These are phyloP conservation scores for Cenchrus americanus DNA, from an alignment of 176 grass and related monocot genomes.

Conservation along the genomic window DNA sequence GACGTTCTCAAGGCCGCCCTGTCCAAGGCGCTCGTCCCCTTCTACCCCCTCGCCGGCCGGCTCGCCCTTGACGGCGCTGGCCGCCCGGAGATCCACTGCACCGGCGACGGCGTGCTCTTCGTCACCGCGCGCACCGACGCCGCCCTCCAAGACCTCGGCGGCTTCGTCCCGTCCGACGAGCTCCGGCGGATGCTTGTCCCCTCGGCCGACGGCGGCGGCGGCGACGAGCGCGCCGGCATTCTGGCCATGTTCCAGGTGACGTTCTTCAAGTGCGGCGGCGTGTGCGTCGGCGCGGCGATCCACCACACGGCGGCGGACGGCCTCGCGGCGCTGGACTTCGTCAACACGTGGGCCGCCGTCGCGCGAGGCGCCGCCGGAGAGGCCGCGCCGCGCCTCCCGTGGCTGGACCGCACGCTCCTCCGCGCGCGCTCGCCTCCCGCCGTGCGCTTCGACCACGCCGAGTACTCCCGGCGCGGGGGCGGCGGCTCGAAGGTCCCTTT, in stretches of 20 bases:
- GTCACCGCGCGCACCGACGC: conserved; percentile 40
- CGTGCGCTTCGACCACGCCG: conserved; percentile 55
- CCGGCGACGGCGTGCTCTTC: conserved; percentile 55
- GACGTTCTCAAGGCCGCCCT: conserved; percentile 43
- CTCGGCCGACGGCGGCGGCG: conserved; percentile 8
- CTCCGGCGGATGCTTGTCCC: conserved; percentile 56
- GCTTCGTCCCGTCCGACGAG: conserved; percentile 45
- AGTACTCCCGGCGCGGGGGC: conserved; percentile 41
- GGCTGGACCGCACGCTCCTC: conserved; percentile 58
- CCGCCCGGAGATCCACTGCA: conserved; percentile 67
- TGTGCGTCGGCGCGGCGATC: conserved; percentile 46
- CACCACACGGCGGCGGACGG: conserved; percentile 63
- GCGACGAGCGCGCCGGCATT: conserved; percentile 4
- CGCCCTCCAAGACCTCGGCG: conserved; percentile 33
- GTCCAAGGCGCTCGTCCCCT: conserved; percentile 60
- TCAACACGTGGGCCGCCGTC: conserved; percentile 57
- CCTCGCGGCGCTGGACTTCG: conserved; percentile 50
- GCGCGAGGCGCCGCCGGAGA: conserved; percentile 8
- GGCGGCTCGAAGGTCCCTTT: not conserved
- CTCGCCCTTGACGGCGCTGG: conserved; percentile 38
- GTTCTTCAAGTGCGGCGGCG: conserved; percentile 64
- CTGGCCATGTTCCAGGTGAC: conserved; percentile 67
- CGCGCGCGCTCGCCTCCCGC: conserved; percentile 43
- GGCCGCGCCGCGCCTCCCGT: not conserved
- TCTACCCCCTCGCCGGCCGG: conserved; percentile 73